These are phyloP conservation scores for Podila epigama DNA, from an alignment of 192 early-diverging fungal genomes.

Conservation along the genomic window DNA sequence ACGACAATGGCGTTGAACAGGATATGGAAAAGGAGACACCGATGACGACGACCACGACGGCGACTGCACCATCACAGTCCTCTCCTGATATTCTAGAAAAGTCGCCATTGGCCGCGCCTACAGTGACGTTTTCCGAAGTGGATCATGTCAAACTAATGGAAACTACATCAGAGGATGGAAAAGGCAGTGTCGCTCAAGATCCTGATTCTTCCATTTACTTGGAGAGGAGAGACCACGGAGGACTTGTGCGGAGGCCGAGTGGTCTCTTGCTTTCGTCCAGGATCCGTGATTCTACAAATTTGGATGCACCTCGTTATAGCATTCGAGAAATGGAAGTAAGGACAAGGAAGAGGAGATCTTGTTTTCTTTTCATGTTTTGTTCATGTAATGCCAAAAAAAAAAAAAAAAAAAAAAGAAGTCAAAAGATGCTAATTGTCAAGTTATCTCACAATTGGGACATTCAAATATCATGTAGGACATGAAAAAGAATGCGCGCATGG, in stretches of 20 bases:
- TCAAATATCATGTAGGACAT: constrained; percentile 19
- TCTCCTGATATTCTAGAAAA: neutral
- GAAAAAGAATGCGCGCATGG: constrained; percentile 50
- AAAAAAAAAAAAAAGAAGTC: no score
- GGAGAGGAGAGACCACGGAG: constrained; percentile 4
- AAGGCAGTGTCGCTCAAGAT: neutral
- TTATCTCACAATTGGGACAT: neutral
- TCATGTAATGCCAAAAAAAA: no score
- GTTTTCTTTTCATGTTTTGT: neutral
- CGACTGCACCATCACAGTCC: neutral
- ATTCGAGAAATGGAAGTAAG: constrained; percentile 49
- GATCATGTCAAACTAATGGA: constrained; percentile 18
- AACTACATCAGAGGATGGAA: neutral
- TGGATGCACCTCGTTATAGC: constrained; percentile 44
- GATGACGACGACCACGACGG: neutral
- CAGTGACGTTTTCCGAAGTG: constrained; percentile 19
- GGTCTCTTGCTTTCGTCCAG: constrained; percentile 38
- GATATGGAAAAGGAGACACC: constrained; percentile 9
- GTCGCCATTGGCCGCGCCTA: neutral
- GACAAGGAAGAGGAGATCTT: neutral
- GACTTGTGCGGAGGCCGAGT: constrained; percentile 24
- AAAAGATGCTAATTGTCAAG: no score
- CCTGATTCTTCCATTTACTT: neutral
- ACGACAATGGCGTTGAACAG: neutral
- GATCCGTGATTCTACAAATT: constrained; percentile 46